Evolutionary conservation across 1,284 basidiomycete species (phyloP).

Genomic region (Boletus subluridellus): DNA sequence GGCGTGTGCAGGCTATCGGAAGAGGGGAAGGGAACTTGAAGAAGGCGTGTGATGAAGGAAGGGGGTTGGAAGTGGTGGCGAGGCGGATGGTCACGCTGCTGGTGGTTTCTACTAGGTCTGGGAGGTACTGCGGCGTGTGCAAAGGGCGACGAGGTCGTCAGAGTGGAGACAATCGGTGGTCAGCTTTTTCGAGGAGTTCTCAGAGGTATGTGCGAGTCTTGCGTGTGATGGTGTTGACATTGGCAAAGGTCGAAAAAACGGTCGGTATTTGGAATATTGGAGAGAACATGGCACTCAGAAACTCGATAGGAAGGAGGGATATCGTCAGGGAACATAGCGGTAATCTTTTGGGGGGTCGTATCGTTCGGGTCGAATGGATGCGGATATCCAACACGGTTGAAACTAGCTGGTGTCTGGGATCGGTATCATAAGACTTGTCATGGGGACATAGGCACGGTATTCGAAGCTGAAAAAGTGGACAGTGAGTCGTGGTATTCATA

Average conservation of each 20-base stretch:
- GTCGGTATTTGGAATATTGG: not conserved
- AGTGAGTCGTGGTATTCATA: not conserved
- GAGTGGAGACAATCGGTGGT: not conserved
- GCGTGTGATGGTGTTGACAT: not conserved
- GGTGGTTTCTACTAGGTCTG: too few species aligned
- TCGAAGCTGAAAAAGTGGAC: not conserved
- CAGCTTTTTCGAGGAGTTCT: not conserved
- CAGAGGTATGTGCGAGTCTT: not conserved
- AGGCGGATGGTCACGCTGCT: not conserved
- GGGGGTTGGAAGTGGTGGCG: not conserved
- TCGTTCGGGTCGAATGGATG: not conserved
- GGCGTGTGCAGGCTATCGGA: not conserved
- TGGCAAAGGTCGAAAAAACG: not conserved
- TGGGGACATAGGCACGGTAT: not conserved
- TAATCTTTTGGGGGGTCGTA: not conserved
- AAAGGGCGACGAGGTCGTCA: not conserved
- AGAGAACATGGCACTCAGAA: not conserved
- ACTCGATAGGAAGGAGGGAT: not conserved
- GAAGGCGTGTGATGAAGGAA: not conserved
- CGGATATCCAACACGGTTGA: not conserved
- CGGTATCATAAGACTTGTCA: not conserved
- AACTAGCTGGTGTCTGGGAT: not conserved
- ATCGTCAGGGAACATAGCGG: not conserved
- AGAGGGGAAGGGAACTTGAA: not conserved
- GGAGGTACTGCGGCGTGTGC: not conserved